Base-by-base conservation (phyloP, 257 asterid species). In the Echites panduratus region DNA sequence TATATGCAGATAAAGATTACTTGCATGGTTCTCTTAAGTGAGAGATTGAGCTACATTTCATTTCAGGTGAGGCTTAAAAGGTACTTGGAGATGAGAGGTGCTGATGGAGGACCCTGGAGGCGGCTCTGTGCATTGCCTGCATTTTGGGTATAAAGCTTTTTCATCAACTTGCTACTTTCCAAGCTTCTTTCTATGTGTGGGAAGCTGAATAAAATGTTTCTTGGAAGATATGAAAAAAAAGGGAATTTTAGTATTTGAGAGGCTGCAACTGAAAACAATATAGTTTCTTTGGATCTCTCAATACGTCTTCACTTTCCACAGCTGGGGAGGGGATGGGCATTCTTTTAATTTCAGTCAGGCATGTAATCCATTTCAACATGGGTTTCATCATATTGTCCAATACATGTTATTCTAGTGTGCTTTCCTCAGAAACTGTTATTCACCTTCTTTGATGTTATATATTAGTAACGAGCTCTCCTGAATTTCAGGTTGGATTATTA, bases 61-160 rank as follows among this genome's bases (percentile, higher is more conserved):
- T 76, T 78, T 59, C 89, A 95, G 99, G 99, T 95, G 49, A 87
- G 99, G 86, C 98, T 95, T 63, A 95, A 92, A 86, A 76, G 99
- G 71, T 92, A 95, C 86, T 82, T 95, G 88, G 98, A 92, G 87
- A 95, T 92, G 99, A 82, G 99, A 70, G 99, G 99, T 75, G 99
- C 98, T 74, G 98, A 95, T 77, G 99, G 99, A 66, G 99, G 98
- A 78, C 98, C 99, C 73, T 95, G 96, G 98, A 89, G 99, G 82
- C 85, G 97, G 82, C 87, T 92, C 47, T 92, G 99, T 35, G 99
- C 99, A 4, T 80, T 95, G 69, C 99, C 99, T 82, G 98, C 99
- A 52, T 87, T 95, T 72, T 95, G 98, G 99, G 99, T 95, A 78
- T 54, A 56, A 29, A 53, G 40, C n/a, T 48, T 49, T 75, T 66